Base-by-base conservation (phyloP, 2,329 filamentous ascomycete genomes). In the Plectosphaerella plurivora region DNA sequence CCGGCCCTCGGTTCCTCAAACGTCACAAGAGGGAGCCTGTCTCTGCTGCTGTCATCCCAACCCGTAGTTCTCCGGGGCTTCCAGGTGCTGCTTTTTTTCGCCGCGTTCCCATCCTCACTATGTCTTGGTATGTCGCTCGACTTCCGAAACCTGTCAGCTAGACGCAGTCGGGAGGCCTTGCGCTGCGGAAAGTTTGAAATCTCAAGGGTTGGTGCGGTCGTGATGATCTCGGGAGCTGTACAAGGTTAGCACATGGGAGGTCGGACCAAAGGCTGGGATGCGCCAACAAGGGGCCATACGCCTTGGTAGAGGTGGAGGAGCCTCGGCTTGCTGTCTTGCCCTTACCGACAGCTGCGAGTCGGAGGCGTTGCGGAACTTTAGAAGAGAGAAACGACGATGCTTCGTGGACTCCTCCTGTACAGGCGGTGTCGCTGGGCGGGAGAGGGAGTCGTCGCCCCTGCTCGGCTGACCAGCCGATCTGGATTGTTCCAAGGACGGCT, bases 321-420 rank as follows among this genome's bases (percentile, higher is more conserved):
- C 78, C 62, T 78, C 73, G 55, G 76, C 73, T 52, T 91, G 86
- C 61, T 87, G 82, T 66, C 87, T 91, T 50, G 87, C 87, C 66
- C 84, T 82, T 28, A 84, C 76, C 11, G 90, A 91, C 55, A 97
- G 73, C 68, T 97, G 91, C 49, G 91, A 88, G 72, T 97, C 93
- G 9, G 92, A 97, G 56, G 91, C 92, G 79, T 96, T 92, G 63
- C 91, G 88, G 68, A 94, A 91, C 64, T 87, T 86, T 72, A 96
- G 75, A 69, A 96, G 75, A 52, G 81, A 85, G 65, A 87, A 87
- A 55, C 83, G 80, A 54, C 77, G 79, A 60, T 83, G 78, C 61
- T 79, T 84, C 35, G 71, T 71, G 33, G 71, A 74, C 62, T 83
- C 76, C 48, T 81, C 79, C 60, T 82, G 78, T 51, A 78, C 66